phyloP scores from a whole-genome alignment of 1,284 basidiomycete species.

The Ganoderma multipileum region DNA sequence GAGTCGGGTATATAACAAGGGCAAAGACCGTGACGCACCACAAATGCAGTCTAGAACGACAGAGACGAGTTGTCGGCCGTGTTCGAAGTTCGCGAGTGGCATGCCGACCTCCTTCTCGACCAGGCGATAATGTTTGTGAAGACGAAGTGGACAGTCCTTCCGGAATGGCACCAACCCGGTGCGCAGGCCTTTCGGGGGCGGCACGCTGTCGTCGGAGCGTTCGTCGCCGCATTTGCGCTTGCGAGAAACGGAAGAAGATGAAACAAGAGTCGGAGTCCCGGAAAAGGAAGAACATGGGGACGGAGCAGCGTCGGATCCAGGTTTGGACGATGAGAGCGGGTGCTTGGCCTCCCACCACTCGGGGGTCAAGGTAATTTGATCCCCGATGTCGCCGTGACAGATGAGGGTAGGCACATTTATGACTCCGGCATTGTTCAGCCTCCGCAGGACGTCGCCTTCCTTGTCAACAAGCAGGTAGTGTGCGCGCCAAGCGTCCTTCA shows the following conservation, averaged over 20 bases:
- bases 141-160: neutral
- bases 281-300: neutral
- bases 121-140: conserved; percentile 21
- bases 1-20: too few species aligned
- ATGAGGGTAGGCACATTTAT: conserved; percentile 18
- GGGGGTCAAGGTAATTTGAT: conserved; percentile 14
- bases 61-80: neutral
- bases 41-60: conserved; percentile 7
- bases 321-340: neutral
- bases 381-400: conserved; percentile 24
- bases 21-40: neutral
- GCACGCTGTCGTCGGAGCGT: neutral
- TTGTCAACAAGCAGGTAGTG: conserved; percentile 14
- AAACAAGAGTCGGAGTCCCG: neutral
- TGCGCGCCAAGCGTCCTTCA: conserved; percentile 28
- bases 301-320: neutral
- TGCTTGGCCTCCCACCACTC: conserved; percentile 7
- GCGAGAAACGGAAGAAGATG: neutral
- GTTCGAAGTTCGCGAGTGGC: conserved; percentile 15
- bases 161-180: neutral
- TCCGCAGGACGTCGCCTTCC: conserved; percentile 15
- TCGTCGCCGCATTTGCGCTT: neutral
- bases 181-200: neutral
- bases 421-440: conserved; percentile 14
- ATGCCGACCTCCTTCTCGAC: conserved; percentile 30